Evolutionary conservation across 139 green algal species (phyloP).

Genomic region (Medakamo hakoo): DNA sequence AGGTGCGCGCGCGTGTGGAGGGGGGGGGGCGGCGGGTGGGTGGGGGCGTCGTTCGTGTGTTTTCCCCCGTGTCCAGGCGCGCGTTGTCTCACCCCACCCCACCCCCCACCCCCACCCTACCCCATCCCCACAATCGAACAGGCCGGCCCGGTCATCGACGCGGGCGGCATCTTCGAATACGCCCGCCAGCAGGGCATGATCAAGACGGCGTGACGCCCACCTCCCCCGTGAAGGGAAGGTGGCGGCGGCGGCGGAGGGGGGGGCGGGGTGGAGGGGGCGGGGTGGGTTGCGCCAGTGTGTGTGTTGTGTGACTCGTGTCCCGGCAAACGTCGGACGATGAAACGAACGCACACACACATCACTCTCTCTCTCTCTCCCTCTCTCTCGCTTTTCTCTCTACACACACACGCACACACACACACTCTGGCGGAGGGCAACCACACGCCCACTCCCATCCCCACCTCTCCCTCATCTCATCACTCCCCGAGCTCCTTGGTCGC

Average conservation of each 20-base stretch:
- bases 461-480: slow-evolving; percentile 3
- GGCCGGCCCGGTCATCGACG: slow-evolving; percentile 84
- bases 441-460: not conserved
- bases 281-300: too few relatives aligned
- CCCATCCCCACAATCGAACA: slow-evolving; percentile 20
- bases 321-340: too few relatives aligned
- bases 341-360: too few relatives aligned
- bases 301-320: too few relatives aligned
- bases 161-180: slow-evolving; percentile 86
- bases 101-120: too few relatives aligned
- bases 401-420: not conserved
- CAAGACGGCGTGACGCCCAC: slow-evolving; percentile 29
- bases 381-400: slow-evolving; percentile 1
- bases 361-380: not conserved
- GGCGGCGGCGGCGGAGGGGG: not conserved
- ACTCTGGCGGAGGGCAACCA: not conserved
- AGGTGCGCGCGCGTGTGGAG: slow-evolving; percentile 27
- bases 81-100: not conserved
- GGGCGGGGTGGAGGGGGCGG: too few relatives aligned
- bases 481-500: slow-evolving; percentile 21
- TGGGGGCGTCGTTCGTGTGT: too few relatives aligned
- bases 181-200: slow-evolving; percentile 79
- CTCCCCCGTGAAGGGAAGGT: too few relatives aligned
- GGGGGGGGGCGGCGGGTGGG: not conserved
- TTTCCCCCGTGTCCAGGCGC: not conserved